A percentile compares a stretch with the other conserved stretches of the same genome.
Conservation (phyloP, 148 eudicot species). For the Nyssa sinensis region DNA sequence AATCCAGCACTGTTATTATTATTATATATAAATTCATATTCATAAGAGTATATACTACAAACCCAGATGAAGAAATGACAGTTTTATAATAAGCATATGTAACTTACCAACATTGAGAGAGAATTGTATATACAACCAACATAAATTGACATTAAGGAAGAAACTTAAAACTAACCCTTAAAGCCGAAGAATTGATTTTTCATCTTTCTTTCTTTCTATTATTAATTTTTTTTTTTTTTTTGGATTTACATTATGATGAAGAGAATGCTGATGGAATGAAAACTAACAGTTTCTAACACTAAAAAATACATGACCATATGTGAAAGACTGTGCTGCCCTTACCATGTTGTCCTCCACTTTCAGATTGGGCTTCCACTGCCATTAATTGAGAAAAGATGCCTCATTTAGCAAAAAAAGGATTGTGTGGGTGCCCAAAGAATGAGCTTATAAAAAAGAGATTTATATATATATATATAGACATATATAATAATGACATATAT, state of each 20-base stretch:
- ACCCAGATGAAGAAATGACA: slow-evolving; percentile 14
- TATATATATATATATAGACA: not conserved
- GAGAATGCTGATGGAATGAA: slow-evolving; percentile 9
- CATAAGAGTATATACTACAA: too few species aligned
- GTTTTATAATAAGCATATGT: slow-evolving; percentile 12
- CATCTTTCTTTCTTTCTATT: not conserved
- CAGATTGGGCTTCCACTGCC: too few species aligned
- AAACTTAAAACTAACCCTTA: slow-evolving; percentile 13
- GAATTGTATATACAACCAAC: not conserved
- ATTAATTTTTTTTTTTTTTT: not conserved
- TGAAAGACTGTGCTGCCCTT: slow-evolving; percentile 1
- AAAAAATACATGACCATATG: slow-evolving; percentile 1
- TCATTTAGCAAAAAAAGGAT: not conserved
- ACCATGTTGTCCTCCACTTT: not conserved
- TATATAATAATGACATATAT: too few species aligned
- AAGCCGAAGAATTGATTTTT: slow-evolving; percentile 1
- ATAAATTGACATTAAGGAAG: slow-evolving; percentile 9
- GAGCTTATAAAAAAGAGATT: not conserved
- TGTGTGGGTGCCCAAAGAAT: not conserved
- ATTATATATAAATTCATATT: too few species aligned
- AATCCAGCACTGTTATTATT: not conserved
- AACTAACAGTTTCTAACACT: not conserved
- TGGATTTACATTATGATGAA: too few species aligned
- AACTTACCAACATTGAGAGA: slow-evolving; percentile 24
- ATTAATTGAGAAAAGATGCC: not conserved